These are phyloP conservation scores for Chlamydomonas schloesseri DNA, from an alignment of 139 green algal genomes.

Conservation along the genomic window DNA sequence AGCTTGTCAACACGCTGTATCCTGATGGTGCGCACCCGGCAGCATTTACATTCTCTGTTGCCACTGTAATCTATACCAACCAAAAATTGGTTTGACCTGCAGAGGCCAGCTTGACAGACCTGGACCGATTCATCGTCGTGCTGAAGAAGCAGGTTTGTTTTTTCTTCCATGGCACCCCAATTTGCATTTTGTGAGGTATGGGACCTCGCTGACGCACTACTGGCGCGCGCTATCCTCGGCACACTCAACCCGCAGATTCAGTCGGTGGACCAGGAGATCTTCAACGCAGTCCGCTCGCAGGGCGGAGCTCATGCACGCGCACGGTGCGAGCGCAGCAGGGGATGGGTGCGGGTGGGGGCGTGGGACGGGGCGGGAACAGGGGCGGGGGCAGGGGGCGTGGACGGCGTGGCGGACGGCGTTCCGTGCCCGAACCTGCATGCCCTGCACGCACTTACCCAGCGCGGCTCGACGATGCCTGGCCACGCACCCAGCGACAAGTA, in stretches of 20 bases:
- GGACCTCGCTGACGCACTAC: too few species aligned
- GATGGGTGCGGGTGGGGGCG: too few species aligned
- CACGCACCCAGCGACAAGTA: too few species aligned
- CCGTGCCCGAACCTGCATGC: too few species aligned
- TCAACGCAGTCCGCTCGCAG: slow-evolving; percentile 83
- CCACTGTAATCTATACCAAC: background rate
- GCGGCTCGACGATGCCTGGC: too few species aligned
- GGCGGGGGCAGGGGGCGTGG: background rate
- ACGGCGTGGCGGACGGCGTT: too few species aligned
- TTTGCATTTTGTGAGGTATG: too few species aligned
- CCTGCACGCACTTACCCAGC: too few species aligned
- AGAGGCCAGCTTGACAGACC: slow-evolving; percentile 82
- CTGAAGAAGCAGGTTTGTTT: slow-evolving; percentile 72
- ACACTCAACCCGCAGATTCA: slow-evolving; percentile 75
- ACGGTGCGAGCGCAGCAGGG: slow-evolving; percentile 34
- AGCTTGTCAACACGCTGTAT: slow-evolving; percentile 92
- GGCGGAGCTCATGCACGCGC: slow-evolving; percentile 60
- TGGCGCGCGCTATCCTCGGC: too few species aligned
- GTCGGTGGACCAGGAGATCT: slow-evolving; percentile 92
- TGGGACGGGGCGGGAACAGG: background rate
- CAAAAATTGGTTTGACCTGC: slow-evolving; percentile 32
- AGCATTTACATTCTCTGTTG: background rate
- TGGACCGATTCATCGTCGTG: slow-evolving; percentile 85
- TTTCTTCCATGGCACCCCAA: background rate
- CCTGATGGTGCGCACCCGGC: slow-evolving; percentile 73